Conservation (phyloP, 192 early-diverging fungal species). For the Coemansia aciculifera region DNA sequence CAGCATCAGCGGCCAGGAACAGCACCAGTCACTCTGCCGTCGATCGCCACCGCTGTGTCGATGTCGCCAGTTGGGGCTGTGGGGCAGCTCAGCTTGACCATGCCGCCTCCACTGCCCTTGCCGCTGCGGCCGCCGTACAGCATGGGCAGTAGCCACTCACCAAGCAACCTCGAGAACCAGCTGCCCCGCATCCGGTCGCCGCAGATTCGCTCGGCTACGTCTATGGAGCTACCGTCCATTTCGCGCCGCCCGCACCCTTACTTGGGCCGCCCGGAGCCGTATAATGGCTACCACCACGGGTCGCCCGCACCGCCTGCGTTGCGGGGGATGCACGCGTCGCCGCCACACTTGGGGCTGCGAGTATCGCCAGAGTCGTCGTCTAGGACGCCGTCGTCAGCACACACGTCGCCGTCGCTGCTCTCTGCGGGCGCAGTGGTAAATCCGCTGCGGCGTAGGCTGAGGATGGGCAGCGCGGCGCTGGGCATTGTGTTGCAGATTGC, state of each 20-base stretch:
- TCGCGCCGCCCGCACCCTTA: constrained; percentile 48
- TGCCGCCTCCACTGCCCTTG: constrained; percentile 18
- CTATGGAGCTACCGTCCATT: constrained; percentile 32
- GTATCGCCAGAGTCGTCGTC: constrained; percentile 2
- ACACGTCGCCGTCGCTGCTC: constrained; percentile 5
- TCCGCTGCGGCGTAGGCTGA: constrained; percentile 30
- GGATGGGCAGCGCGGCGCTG: constrained; percentile 13
- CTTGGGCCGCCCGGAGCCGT: constrained; percentile 9
- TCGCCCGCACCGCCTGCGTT: constrained; percentile 6
- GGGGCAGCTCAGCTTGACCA: not conserved
- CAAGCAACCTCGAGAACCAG: constrained; percentile 22
- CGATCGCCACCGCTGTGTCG: constrained; percentile 26
- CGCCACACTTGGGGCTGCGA: not conserved
- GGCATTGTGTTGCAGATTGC: constrained; percentile 47
- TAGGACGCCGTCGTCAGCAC: not conserved
- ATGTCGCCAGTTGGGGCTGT: not conserved
- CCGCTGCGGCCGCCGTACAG: constrained; percentile 31
- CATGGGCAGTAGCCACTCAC: constrained; percentile 18
- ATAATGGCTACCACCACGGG: not conserved
- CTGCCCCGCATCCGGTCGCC: constrained; percentile 45
- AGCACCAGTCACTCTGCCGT: constrained; percentile 19
- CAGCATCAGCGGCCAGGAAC: not conserved
- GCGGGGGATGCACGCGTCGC: not conserved
- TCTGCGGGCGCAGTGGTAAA: not conserved
- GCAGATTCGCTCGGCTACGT: constrained; percentile 22